A percentile compares a stretch with the other conserved stretches of the same genome.
Evolutionary conservation across 495 filamentous ascomycete species (phyloP).

Genomic region (Talaromyces adpressus): DNA sequence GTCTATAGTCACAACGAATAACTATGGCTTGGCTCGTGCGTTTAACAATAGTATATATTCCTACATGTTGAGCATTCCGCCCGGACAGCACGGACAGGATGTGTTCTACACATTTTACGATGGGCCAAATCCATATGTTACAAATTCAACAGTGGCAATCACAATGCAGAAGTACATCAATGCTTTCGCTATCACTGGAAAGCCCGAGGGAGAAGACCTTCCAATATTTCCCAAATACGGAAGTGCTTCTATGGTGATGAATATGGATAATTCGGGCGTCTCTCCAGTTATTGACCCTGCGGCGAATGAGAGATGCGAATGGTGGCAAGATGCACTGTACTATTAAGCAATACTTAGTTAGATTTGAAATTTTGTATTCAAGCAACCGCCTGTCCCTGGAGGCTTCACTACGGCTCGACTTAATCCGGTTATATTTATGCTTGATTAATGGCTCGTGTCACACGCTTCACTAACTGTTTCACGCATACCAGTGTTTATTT

Average conservation of each 20-base stretch:
- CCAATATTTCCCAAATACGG: slow-evolving; percentile 37
- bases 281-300: slow-evolving; percentile 32
- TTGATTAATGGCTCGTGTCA: background rate
- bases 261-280: slow-evolving; percentile 36
- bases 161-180: slow-evolving; percentile 55
- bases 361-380: background rate
- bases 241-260: slow-evolving; percentile 26
- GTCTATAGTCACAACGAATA: background rate
- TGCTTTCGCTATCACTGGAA: slow-evolving; percentile 43
- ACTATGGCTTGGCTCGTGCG: slow-evolving; percentile 25
- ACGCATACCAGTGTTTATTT: background rate
- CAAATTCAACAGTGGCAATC: slow-evolving; percentile 39
- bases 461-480: background rate
- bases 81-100: slow-evolving; percentile 49
- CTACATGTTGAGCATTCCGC: slow-evolving; percentile 56
- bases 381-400: background rate
- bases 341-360: background rate
- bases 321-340: slow-evolving; percentile 17
- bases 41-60: slow-evolving; percentile 47
- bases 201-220: slow-evolving; percentile 31
- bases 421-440: background rate
- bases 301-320: slow-evolving; percentile 37
- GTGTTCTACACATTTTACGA: slow-evolving; percentile 56
- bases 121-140: slow-evolving; percentile 31
- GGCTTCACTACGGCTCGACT: background rate